A percentile compares a stretch with the other conserved stretches of the same genome.
phyloP scores from a whole-genome alignment of 1,139 yeast species.

The Geotrichum phurueaensis region DNA sequence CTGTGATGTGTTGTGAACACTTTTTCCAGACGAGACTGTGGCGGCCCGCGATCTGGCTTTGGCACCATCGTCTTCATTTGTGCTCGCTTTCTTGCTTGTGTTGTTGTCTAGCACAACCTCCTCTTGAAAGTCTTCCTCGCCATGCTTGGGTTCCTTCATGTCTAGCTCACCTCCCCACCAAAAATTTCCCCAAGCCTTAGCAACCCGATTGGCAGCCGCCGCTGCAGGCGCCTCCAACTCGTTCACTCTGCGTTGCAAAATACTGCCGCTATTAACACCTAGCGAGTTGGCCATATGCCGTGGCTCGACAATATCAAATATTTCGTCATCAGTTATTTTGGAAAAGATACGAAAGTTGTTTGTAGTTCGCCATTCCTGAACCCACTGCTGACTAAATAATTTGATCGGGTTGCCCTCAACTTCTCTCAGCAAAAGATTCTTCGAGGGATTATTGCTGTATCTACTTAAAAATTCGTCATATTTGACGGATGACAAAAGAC shows the following conservation, averaged over 20 bases:
- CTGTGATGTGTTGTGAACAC: background rate
- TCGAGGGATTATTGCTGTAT: slow-evolving; percentile 20
- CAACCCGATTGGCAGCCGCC: slow-evolving; percentile 10
- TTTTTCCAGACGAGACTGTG: background rate
- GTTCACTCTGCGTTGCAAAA: slow-evolving; percentile 2
- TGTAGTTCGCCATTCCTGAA: slow-evolving; percentile 59
- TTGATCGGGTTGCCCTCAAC: slow-evolving; percentile 41
- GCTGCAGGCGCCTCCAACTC: slow-evolving; percentile 10
- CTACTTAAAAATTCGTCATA: slow-evolving; percentile 49
- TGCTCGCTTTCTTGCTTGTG: background rate
- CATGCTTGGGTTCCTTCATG: background rate
- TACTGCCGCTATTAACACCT: background rate
- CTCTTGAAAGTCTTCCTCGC: background rate
- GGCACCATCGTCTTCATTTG: background rate
- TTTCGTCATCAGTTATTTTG: slow-evolving; percentile 71
- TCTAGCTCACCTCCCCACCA: slow-evolving; percentile 14
- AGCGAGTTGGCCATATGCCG: slow-evolving; percentile 46
- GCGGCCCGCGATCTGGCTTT: background rate
- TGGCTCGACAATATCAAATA: slow-evolving; percentile 82
- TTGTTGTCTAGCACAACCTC: background rate
- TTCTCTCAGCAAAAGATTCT: slow-evolving; percentile 24
- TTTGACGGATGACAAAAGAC: slow-evolving; percentile 66
- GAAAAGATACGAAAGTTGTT: slow-evolving; percentile 68
- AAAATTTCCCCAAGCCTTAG: slow-evolving; percentile 12
- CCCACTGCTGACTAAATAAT: slow-evolving; percentile 50